These are phyloP conservation scores for Aspergillus versicolor DNA, from an alignment of 2,329 filamentous ascomycete species.

Conservation along the genomic window DNA sequence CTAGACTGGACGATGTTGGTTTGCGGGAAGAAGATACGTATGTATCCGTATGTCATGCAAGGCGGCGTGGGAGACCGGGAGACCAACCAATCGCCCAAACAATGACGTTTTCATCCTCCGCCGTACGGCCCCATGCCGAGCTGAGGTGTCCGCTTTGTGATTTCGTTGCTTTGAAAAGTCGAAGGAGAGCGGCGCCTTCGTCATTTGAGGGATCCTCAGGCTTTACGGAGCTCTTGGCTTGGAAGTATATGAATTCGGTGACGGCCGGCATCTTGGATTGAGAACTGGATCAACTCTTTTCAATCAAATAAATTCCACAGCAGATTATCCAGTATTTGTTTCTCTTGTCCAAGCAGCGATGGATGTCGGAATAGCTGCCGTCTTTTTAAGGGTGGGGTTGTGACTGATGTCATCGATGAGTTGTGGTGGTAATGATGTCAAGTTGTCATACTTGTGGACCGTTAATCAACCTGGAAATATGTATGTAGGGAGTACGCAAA, in stretches of 20 bases:
- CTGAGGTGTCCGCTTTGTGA: constrained; percentile 34
- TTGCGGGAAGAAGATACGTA: neutral
- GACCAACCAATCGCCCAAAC: constrained; percentile 38
- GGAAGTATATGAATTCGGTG: constrained; percentile 40
- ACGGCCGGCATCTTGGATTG: constrained; percentile 26
- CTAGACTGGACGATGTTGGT: neutral
- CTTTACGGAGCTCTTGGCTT: constrained; percentile 35
- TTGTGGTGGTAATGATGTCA: constrained; percentile 7
- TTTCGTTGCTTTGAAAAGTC: constrained; percentile 29
- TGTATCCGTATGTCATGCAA: neutral
- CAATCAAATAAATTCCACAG: neutral
- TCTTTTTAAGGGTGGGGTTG: neutral
- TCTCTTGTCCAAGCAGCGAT: neutral
- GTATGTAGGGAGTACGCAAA: neutral
- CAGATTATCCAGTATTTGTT: neutral
- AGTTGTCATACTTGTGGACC: neutral
- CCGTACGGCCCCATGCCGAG: constrained; percentile 38
- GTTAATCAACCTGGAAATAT: neutral
- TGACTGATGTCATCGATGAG: constrained; percentile 6
- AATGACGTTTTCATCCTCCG: constrained; percentile 36
- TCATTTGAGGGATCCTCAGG: constrained; percentile 38
- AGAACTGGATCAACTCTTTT: too few species aligned
- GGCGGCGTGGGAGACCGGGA: neutral
- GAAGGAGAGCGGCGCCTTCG: constrained; percentile 31
- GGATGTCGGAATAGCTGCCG: neutral